Conservation (phyloP, 768 basidiomycete species). For the Kwoniella sp. region DNA sequence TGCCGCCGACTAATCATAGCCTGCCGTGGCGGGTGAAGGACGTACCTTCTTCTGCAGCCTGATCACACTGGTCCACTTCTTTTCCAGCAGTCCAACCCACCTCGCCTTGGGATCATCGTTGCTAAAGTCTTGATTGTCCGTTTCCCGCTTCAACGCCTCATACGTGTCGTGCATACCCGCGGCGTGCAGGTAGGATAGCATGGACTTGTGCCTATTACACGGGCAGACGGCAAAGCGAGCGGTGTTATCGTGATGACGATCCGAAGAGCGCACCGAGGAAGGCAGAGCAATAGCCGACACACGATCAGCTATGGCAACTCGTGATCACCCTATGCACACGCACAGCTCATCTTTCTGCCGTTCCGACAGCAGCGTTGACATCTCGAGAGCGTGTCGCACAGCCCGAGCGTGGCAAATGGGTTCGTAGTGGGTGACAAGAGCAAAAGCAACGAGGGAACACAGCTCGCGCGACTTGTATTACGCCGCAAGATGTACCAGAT, state of each 20-base stretch:
- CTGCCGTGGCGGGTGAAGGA: background rate
- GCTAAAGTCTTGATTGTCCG: slow-evolving; percentile 44
- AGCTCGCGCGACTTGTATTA: too few relatives aligned
- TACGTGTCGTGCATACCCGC: slow-evolving; percentile 39
- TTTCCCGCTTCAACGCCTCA: slow-evolving; percentile 46
- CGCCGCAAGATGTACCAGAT: too few relatives aligned
- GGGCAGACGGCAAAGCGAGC: background rate
- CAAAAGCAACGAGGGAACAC: too few relatives aligned
- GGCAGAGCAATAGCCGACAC: too few relatives aligned
- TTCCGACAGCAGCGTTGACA: slow-evolving; percentile 48
- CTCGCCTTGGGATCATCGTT: slow-evolving; percentile 72
- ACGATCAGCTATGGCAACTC: too few relatives aligned
- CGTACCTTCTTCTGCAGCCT: slow-evolving; percentile 87
- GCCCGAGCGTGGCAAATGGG: too few relatives aligned
- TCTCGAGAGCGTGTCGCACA: slow-evolving; percentile 2
- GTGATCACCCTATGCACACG: slow-evolving; percentile 18
- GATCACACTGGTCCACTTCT: slow-evolving; percentile 98
- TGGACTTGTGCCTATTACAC: slow-evolving; percentile 40
- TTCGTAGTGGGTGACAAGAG: too few relatives aligned
- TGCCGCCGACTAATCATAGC: too few relatives aligned
- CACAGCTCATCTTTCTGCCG: slow-evolving; percentile 50
- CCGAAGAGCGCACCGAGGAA: too few relatives aligned
- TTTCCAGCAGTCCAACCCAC: slow-evolving; percentile 80
- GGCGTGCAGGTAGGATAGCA: slow-evolving; percentile 45
- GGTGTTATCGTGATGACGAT: background rate